Conservation (phyloP, 2,329 filamentous ascomycete species). For the Neonectria ditissima region DNA sequence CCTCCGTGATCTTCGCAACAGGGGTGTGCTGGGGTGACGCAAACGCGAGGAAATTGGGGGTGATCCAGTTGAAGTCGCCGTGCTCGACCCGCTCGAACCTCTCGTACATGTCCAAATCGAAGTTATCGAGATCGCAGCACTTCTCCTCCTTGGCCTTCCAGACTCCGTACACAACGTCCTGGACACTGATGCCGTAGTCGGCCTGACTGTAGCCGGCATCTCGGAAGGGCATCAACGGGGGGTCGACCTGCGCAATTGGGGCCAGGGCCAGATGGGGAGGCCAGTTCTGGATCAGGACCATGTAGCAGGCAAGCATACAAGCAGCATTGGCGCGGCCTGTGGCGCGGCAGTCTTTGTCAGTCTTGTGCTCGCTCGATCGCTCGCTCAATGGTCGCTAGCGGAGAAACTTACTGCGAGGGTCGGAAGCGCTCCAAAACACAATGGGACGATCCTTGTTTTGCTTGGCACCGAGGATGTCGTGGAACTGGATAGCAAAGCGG, state of each 20-base stretch:
- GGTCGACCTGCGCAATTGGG: constrained; percentile 95
- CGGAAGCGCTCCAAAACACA: constrained; percentile 95
- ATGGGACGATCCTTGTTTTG: constrained; percentile 91
- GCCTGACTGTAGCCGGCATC: constrained; percentile 99
- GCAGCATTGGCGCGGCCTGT: constrained; percentile 90
- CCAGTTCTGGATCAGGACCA: constrained; percentile 98
- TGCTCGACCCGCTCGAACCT: constrained; percentile 95
- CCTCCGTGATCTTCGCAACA: constrained; percentile 76
- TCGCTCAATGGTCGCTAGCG: constrained; percentile 7
- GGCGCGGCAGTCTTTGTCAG: constrained; percentile 26
- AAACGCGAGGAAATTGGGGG: constrained; percentile 93
- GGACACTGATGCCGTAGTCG: constrained; percentile 94
- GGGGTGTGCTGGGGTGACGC: constrained; percentile 91
- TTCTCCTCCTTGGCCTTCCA: constrained; percentile 99
- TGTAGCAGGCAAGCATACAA: constrained; percentile 95
- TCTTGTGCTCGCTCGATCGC: constrained; percentile 2
- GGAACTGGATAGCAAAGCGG: constrained; percentile 94
- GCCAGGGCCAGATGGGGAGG: constrained; percentile 94
- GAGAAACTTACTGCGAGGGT: constrained; percentile 81
- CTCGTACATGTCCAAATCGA: constrained; percentile 97
- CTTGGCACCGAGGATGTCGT: constrained; percentile 92
- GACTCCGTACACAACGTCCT: constrained; percentile 97
- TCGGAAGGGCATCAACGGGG: constrained; percentile 97
- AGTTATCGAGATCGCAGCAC: constrained; percentile 90
- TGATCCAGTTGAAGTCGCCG: constrained; percentile 99